Base-by-base conservation (phyloP, 257 asterid species). In the Euphrasia confusa region DNA sequence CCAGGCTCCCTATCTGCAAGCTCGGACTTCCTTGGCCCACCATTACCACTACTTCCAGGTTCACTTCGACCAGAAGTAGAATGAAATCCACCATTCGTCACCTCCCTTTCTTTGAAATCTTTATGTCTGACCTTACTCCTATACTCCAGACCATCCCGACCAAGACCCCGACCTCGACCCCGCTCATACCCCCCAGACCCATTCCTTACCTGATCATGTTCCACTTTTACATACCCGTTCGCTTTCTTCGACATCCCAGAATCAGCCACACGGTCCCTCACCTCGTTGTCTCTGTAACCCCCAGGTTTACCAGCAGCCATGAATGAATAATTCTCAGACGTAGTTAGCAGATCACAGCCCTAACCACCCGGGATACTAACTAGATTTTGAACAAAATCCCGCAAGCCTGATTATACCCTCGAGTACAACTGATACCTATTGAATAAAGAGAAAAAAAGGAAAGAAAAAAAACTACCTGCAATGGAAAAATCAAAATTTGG, bases 221-320 rank as follows among this genome's bases (percentile, higher is more conserved):
- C 84, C 39, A 82, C 79, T 63, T 75, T 81, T 3, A 69, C 48
- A 70, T 63, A 61, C 58, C 85, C 83, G 60, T 67, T 65, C 61
- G 70, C 85, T 74, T 74, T 74, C 67, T 65, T 74, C 1, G 86
- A 59, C 67, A 74, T 78, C 65, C 80, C 86, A 61, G 79, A 70
- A 66, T 82, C 93, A 13, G 76, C 37, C 63, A 82, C 85, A 3
- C 77, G 78, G 12, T 71, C 89, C 76, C 85, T 82, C 68, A 78
- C 75, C 49, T 84, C 95, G 70, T 59, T 74, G 32, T 82, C 95
- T 75, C 89, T 78, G 77, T 73, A 82, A 65, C 80, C 83, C 66
- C 84, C 87, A 70, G 78, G 83, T 65, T 83, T 86, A 42, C 91
- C 95, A 73, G 89, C 84, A 33, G 91, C 93, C 96, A 88, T 88